Base-by-base conservation (phyloP, 2,329 filamentous ascomycete species). In the Cyphellophora europaea region DNA sequence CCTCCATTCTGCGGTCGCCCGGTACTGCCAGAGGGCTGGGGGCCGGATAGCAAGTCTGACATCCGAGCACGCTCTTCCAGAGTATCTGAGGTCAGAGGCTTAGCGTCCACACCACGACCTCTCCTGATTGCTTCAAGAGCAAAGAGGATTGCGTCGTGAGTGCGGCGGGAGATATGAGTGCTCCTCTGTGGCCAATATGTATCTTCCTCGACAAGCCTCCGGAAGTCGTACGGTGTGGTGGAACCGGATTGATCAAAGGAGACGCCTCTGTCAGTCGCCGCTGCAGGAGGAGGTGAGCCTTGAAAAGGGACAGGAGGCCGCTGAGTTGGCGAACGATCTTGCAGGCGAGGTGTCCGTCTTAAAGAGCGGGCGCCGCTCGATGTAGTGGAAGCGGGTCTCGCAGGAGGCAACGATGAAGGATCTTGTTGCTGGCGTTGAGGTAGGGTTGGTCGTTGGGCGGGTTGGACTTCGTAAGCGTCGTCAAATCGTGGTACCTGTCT, bases 61-160 rank as follows among this genome's bases (percentile, higher is more conserved):
- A 98, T 96, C 52, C 77, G 75, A 49, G 88, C 84, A 72, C 84
- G 82, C 66, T 93, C 84, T 69, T 98, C 91, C 42, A 79, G 72
- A 49, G 79, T 65, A 59, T 94, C 87, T 15, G 82, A 72, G 6
- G 87, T 93, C 61, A 96, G 93, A 2, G 89, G 87, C 30, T 80
- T 74, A 48, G 51, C 35, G 41, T 49, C 25, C 27, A 41, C 38
- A 35, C 49, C 39, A 38, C 49, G 35, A 32, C 51, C 48, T 43
- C 34, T 40, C 30, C 88, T 81, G 48, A 96, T 72, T 23, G 85
- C 86, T 65, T 93, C 86, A 38, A 96, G 75, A 23, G 87, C 78
- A 67, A 83, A 96, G 50, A 93, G 79, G 55, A 98, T 88, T 23
- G 91, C 89, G 58, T 82, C 84, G 45, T 85, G 83, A 30, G 86